Conservation (phyloP, 2,329 filamentous ascomycete genomes). For the Cladorrhinum sp. region DNA sequence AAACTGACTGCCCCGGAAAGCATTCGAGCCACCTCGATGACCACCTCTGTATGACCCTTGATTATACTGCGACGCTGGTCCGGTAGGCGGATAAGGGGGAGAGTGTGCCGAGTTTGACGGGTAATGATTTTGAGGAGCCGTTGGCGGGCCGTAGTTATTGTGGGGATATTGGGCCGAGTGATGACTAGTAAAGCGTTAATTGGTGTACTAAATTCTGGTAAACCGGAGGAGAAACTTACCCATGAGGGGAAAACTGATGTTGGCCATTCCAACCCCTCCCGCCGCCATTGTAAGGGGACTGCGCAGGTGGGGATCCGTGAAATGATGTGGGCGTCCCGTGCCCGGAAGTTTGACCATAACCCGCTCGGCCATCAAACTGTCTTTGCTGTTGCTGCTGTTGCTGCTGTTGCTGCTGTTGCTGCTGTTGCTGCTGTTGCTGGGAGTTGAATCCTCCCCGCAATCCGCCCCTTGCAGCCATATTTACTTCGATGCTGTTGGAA, state of each 20-base stretch:
- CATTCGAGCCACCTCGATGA: conserved; percentile 48
- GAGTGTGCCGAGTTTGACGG: conserved; percentile 42
- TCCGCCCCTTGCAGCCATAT: conserved; percentile 45
- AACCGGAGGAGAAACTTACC: conserved; percentile 34
- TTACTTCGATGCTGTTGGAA: conserved; percentile 50
- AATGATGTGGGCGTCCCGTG: conserved; percentile 43
- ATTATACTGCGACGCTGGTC: conserved; percentile 54
- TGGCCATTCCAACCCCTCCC: conserved; percentile 40
- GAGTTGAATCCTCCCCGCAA: conserved; percentile 42
- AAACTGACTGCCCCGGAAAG: conserved; percentile 60
- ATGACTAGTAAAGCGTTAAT: conserved; percentile 47
- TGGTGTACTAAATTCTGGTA: conserved; percentile 15
- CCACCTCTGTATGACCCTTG: conserved; percentile 44
- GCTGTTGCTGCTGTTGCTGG: conserved; percentile 33
- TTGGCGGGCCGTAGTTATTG: conserved; percentile 50
- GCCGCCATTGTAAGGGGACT: conserved; percentile 41
- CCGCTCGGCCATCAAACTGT: conserved; percentile 37
- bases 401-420: conserved; percentile 36
- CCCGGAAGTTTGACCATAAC: conserved; percentile 39
- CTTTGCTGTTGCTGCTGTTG: conserved; percentile 34
- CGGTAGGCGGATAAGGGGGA: conserved; percentile 56
- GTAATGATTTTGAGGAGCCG: conserved; percentile 53
- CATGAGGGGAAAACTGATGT: conserved; percentile 39
- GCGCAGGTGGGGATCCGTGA: conserved; percentile 43
- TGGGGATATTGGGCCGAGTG: conserved; percentile 61